Evolutionary conservation across 1,284 basidiomycete species (phyloP).

Genomic region (Puccinia hordei): DNA sequence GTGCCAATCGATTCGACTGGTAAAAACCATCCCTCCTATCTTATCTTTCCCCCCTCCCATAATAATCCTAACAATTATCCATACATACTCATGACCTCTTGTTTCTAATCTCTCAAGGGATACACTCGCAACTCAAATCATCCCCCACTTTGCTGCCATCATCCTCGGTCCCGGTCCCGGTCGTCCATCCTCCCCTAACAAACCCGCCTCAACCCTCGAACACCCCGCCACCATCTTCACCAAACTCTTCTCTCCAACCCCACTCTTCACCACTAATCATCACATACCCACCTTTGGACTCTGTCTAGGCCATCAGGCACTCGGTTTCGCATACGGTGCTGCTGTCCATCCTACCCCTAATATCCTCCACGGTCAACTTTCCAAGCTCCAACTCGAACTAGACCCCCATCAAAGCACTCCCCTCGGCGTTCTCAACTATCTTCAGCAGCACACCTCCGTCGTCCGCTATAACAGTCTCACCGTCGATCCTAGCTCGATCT

Average conservation of each 20-base stretch:
- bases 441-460: slow-evolving; percentile 65
- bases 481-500: slow-evolving; percentile 61
- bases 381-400: slow-evolving; percentile 76
- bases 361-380: slow-evolving; percentile 60
- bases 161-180: slow-evolving; percentile 79
- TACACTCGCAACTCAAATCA: slow-evolving; percentile 57
- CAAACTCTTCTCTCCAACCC: slow-evolving; percentile 16
- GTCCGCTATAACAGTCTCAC: slow-evolving; percentile 74
- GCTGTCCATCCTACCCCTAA: slow-evolving; percentile 61
- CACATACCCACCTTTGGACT: slow-evolving; percentile 78
- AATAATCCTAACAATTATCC: slow-evolving; percentile 62
- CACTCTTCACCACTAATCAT: slow-evolving; percentile 57
- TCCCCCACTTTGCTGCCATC: slow-evolving; percentile 67
- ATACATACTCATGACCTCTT: slow-evolving; percentile 71
- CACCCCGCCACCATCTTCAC: slow-evolving; percentile 32
- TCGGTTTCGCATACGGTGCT: slow-evolving; percentile 77
- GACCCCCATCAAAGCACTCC: slow-evolving; percentile 62
- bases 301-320: slow-evolving; percentile 88
- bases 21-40: slow-evolving; percentile 60
- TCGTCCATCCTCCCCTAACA: slow-evolving; percentile 66
- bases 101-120: slow-evolving; percentile 60
- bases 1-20: neutral
- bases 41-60: slow-evolving; percentile 59
- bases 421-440: slow-evolving; percentile 66
- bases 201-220: slow-evolving; percentile 66